These are phyloP conservation scores for Tetrapisispora taiwanensis DNA, from an alignment of 805 yeast species.

Conservation along the genomic window DNA sequence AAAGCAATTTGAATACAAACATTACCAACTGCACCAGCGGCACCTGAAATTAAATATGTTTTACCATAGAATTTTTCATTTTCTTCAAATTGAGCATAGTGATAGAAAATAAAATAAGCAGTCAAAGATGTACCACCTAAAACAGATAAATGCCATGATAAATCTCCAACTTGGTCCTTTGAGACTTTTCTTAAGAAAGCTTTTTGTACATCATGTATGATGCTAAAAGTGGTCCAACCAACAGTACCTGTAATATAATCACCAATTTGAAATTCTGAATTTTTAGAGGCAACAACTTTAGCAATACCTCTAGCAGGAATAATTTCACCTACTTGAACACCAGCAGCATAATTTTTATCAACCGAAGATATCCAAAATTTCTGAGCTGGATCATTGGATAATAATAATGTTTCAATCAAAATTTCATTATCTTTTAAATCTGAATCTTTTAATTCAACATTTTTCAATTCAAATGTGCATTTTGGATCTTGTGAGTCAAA, in stretches of 20 bases:
- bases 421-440: conserved; percentile 33
- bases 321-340: conserved; percentile 33
- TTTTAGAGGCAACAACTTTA: conserved; percentile 39
- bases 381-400: conserved; percentile 56
- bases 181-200: conserved; percentile 13
- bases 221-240: conserved; percentile 41
- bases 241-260: conserved; percentile 33
- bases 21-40: conserved; percentile 68
- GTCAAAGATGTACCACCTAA: conserved; percentile 53
- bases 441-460: conserved; percentile 13
- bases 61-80: conserved; percentile 34
- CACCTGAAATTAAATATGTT: conserved; percentile 48
- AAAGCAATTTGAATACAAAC: conserved; percentile 48
- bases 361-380: conserved; percentile 41
- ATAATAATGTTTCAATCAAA: conserved; percentile 35
- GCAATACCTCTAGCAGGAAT: conserved; percentile 44
- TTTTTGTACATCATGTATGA: conserved; percentile 19
- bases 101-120: conserved; percentile 46
- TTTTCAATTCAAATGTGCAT: conserved; percentile 24
- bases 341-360: conserved; percentile 24
- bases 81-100: conserved; percentile 38
- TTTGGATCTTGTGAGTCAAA: conserved; percentile 17
- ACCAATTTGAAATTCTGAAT: conserved; percentile 34
- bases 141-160: conserved; percentile 37
- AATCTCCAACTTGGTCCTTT: conserved; percentile 23